Evolutionary conservation across 495 filamentous ascomycete species (phyloP), one percentile per base, ranked within the genome.

Genomic region (Lophiostoma macrostomum): DNA sequence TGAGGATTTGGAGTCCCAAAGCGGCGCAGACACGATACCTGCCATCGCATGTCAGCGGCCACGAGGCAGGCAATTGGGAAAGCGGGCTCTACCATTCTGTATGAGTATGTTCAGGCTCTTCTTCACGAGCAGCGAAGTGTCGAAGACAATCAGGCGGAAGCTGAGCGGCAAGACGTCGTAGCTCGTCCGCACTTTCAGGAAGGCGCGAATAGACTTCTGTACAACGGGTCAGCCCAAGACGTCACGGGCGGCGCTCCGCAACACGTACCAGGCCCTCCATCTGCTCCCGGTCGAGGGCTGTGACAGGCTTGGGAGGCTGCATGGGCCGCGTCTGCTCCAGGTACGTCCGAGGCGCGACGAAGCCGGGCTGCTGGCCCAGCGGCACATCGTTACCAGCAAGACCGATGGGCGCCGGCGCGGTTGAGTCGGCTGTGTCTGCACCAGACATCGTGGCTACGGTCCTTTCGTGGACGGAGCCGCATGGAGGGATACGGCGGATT

Each of bases 151-250:
- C 44, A 99, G 83, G 49, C 93, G 85, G 72, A 93, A 99, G 53
- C 90, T 96, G 40, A 99, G 81, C n/a, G 93, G 93, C 19, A 99
- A 81, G 56, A 99, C 94, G 73, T 99, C 93, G 77, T 99, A 97
- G 66, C 90, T 96, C 29, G 86, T 96, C 58, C 93, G 85, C 56
- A 95, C 87, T 70, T 91, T 96, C 63, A 99, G 80, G 74, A 99
- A 99, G 61, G 95, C 88, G 69, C 93, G 86, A 66, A 99, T 88
- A 50, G 86, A 84, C 74, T 81, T 81, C 90, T 96, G 70, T 46
- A 4, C 31, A 56, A 43, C 51, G 39, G 16, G 38, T 42, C 50
- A 58, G 64, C 50, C 51, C 19, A 42, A 4, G 5, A 42, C 4
- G 8, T 19, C n/a, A n/a, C n/a, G n/a, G n/a, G n/a, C n/a, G n/a